Base-by-base conservation (phyloP, 2,329 filamentous ascomycete genomes). In the Aureobasidium namibiae region DNA sequence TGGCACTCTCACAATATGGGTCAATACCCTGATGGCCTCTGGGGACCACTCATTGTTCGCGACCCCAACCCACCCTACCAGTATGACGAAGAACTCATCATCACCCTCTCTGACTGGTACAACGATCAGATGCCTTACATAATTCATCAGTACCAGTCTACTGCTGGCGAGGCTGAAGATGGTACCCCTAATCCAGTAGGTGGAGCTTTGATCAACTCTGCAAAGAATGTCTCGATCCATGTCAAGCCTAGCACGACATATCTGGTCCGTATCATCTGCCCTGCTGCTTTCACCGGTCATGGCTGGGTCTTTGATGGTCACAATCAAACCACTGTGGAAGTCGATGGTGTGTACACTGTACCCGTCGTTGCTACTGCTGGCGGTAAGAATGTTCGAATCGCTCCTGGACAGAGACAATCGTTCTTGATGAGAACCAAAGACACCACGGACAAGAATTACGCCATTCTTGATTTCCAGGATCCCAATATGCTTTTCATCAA, bases 41-140 rank as follows among this genome's bases (percentile, higher is more conserved):
- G 87, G 8, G 86, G 85, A 0, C 83, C 87, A 0, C 72, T 90
- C 50, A 76, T 90, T 16, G 74, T 91, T 16, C 80, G 87, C 60
- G 82, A 84, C 44, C 76, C 76, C 4, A 74, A 82, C 6, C 79
- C 80, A 63, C 79, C 73, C 54, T 78, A 77, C 46, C 71, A 81
- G 41, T 82, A 83, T 33, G 77, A 81, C 31, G 79, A 80, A 42
- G 87, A 90, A 63, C 73, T 84, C 31, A 75, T 86, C 0, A 68
- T 90, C 18, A 86, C 87, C 62, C 72, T 90, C n/a, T 84, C 84
- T n/a, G 87, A 90, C 65, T 87, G 87, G 76, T 90, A 90, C 61
- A 85, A 90, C 65, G 82, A 86, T 46, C 69, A 75, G 31, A 79
- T 80, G 74, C 70, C 70, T 3, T 67, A 64, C n/a, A 72, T 85